phyloP scores from a whole-genome alignment of 495 filamentous ascomycete species.

The Rusavskia elegans region DNA sequence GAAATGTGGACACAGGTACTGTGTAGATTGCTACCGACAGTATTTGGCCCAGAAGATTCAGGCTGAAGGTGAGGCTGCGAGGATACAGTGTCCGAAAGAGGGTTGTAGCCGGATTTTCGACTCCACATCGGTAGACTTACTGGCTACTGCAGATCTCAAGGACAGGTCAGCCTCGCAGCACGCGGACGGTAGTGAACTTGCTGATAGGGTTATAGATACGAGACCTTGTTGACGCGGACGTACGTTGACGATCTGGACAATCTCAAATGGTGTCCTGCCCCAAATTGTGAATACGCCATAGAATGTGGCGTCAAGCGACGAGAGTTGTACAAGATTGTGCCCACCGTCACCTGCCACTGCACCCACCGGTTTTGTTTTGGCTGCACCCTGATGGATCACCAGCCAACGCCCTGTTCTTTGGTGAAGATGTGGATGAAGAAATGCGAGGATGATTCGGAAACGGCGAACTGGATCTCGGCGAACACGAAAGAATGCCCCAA shows the following conservation, averaged over 20 bases:
- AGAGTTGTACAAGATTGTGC: constrained; percentile 69
- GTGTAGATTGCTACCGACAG: constrained; percentile 79
- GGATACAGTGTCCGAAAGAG: constrained; percentile 84
- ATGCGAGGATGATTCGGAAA: constrained; percentile 95
- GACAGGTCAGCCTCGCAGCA: constrained; percentile 32
- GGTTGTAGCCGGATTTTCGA: constrained; percentile 84
- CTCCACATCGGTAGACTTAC: constrained; percentile 66
- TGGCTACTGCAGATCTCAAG: constrained; percentile 59
- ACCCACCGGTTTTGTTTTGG: constrained; percentile 87
- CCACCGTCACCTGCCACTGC: constrained; percentile 75
- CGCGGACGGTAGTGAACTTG: neutral
- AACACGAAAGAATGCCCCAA: constrained; percentile 97
- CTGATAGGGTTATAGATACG: constrained; percentile 39
- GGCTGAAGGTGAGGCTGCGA: constrained; percentile 84
- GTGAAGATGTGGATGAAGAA: constrained; percentile 98
- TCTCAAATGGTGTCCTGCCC: constrained; percentile 93
- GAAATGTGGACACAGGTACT: constrained; percentile 93
- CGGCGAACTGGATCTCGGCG: constrained; percentile 97
- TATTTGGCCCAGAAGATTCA: constrained; percentile 85
- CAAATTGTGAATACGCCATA: constrained; percentile 82
- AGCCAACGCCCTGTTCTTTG: constrained; percentile 77
- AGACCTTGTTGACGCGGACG: constrained; percentile 73
- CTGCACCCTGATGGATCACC: constrained; percentile 84
- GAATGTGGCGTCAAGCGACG: constrained; percentile 77
- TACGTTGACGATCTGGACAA: constrained; percentile 94